These are phyloP conservation scores for Cynanchum wilfordii DNA, from an alignment of 257 asterid genomes.

Conservation along the genomic window DNA sequence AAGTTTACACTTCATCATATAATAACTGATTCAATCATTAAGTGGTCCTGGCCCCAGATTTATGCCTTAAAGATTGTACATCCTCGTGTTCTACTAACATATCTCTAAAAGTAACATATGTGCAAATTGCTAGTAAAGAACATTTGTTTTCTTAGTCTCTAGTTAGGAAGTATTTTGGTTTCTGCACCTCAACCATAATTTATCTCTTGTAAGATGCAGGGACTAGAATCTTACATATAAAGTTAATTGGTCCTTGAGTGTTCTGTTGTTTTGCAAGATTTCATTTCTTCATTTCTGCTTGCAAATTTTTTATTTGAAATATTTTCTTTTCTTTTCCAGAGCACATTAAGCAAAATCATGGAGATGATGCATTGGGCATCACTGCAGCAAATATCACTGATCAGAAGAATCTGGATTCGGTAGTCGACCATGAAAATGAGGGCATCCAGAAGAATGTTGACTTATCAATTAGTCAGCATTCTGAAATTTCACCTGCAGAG, in stretches of 20 bases:
- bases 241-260: not conserved
- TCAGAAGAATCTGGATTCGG: conserved; percentile 24
- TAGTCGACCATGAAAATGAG: conserved; percentile 15
- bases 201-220: not conserved
- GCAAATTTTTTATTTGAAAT: not conserved
- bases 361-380: conserved; percentile 16
- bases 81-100: not conserved
- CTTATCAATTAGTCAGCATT: conserved; percentile 22
- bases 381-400: conserved; percentile 13
- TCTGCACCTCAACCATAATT: not conserved
- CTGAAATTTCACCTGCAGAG: conserved; percentile 33
- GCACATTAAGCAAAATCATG: conserved; percentile 22
- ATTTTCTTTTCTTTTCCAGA: conserved; percentile 22
- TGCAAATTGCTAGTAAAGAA: not conserved
- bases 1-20: not conserved
- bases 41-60: not conserved
- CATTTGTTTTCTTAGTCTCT: not conserved
- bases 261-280: conserved; percentile 2
- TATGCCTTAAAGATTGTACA: not conserved
- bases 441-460: conserved; percentile 24
- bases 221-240: not conserved
- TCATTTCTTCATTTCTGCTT: conserved; percentile 1
- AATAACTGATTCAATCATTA: not conserved
- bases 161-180: not conserved
- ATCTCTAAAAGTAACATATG: not conserved